These are phyloP conservation scores for Cairneyella variabilis DNA, from an alignment of 495 filamentous ascomycete genomes.

Conservation along the genomic window DNA sequence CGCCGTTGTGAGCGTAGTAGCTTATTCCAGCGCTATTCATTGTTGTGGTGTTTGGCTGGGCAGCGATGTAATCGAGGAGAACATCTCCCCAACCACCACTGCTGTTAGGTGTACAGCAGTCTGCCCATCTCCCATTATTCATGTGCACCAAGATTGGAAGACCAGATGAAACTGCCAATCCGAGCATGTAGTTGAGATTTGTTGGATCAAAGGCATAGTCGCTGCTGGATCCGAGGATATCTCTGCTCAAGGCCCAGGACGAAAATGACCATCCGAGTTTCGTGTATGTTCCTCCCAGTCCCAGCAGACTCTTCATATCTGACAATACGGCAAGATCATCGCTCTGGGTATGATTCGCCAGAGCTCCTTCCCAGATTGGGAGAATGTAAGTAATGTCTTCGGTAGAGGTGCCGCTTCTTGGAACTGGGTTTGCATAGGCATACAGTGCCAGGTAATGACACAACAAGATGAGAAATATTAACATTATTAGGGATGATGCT, in stretches of 20 bases:
- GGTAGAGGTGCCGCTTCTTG: background rate
- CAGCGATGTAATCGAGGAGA: background rate
- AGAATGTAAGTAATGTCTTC: conserved; percentile 3
- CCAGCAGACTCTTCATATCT: conserved; percentile 1
- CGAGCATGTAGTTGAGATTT: conserved; percentile 5
- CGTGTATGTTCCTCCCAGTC: background rate
- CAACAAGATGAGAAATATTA: background rate
- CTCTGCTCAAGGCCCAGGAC: conserved; percentile 7
- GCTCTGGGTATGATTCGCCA: background rate
- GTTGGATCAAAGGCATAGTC: conserved; percentile 8
- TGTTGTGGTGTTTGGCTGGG: conserved; percentile 5
- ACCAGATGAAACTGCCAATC: background rate
- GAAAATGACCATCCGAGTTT: conserved; percentile 13
- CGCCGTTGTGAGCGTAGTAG: background rate
- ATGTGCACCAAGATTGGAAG: conserved; percentile 9
- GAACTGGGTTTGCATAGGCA: background rate
- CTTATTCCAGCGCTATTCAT: background rate
- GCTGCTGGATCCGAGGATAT: background rate
- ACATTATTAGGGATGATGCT: background rate
- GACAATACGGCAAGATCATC: conserved; percentile 1
- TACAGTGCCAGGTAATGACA: background rate
- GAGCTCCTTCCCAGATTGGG: conserved; percentile 9
- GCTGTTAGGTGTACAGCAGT: conserved; percentile 4
- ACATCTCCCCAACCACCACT: conserved; percentile 1
- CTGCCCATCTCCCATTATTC: conserved; percentile 10